phyloP scores from a whole-genome alignment of 306 rosid genomes.

The Senna siamea region DNA sequence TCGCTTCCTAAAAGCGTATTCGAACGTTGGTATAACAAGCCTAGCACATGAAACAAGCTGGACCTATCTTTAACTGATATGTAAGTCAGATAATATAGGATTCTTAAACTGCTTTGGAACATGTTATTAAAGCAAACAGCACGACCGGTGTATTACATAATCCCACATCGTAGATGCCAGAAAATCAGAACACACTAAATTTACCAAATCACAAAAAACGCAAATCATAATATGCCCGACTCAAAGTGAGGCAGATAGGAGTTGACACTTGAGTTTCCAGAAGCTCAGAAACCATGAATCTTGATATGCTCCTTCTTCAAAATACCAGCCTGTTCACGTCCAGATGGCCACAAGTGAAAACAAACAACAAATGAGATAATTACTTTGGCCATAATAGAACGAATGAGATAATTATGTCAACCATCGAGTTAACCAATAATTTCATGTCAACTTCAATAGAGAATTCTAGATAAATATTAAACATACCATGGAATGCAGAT shows the following conservation, averaged over 20 bases:
- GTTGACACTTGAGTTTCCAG: conserved; percentile 41
- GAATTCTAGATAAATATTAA: not conserved
- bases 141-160: conserved; percentile 42
- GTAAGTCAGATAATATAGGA: not conserved
- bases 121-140: conserved; percentile 34
- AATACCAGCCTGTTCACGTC: conserved; percentile 63
- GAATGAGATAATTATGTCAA: no score
- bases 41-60: not conserved
- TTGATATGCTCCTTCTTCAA: conserved; percentile 81
- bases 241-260: conserved; percentile 31
- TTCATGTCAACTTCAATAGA: not conserved
- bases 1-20: not conserved
- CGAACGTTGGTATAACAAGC: not conserved
- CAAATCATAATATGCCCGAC: conserved; percentile 23
- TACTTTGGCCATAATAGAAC: not conserved
- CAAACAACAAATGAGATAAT: not conserved
- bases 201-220: conserved; percentile 39
- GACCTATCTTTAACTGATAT: not conserved
- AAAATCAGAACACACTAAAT: conserved; percentile 32
- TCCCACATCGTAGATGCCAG: conserved; percentile 42
- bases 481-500: not conserved
- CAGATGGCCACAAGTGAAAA: not conserved
- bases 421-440: not conserved
- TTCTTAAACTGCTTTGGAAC: conserved; percentile 25
- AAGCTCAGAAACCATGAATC: conserved; percentile 69